Base-by-base conservation (phyloP, 345 rosid genomes). In the Capsella bursapastoris region DNA sequence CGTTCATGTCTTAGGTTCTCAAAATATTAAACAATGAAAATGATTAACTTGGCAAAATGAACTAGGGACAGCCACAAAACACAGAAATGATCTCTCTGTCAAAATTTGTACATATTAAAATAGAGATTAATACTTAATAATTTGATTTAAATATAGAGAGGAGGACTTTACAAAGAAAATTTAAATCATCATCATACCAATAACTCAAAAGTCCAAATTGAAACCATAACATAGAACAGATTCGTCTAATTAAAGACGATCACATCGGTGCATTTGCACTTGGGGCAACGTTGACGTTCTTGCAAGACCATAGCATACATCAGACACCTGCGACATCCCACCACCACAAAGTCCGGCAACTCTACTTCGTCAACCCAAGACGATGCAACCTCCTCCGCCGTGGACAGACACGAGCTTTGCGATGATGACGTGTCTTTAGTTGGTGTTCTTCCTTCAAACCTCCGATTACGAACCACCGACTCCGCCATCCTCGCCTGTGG, bases 301-400 rank as follows among this genome's bases (percentile, higher is more conserved):
- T 4, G 10, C 3, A 71, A 29, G 49, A 71, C 72, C 32, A 77
- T 14, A 31, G 10, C 14, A 64, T 77, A 77, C 66, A 64, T 38
- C 16, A 9, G 0, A 64, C 76, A 77, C 7, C 61, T 57, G 57
- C 1, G 35, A 57, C 80, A 77, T 57, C 80, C 76, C 8, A 4
- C 41, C 32, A 15, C 67, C 40, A 77, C 56, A 73, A 67, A 13
- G 29, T 4, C 48, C 56, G 62, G 5, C 31, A 34, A 7, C 62
- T 53, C 51, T 50, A 40, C 40, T 50, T 76, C 74, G 1, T 59
- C 76, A 18, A 6, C 14, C 80, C 67, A 57, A 71, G 80, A 64
- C 49, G 80, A 70, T 49, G 76, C 55, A 57, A 77, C 67, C 67
- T 77, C 80, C 27, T 69, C 66, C 65, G 28, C n/a, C 60, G 66